A percentile compares a stretch with the other conserved stretches of the same genome.
phyloP scores from a whole-genome alignment of 169 alveolate species.

The Eimeria mitis region DNA sequence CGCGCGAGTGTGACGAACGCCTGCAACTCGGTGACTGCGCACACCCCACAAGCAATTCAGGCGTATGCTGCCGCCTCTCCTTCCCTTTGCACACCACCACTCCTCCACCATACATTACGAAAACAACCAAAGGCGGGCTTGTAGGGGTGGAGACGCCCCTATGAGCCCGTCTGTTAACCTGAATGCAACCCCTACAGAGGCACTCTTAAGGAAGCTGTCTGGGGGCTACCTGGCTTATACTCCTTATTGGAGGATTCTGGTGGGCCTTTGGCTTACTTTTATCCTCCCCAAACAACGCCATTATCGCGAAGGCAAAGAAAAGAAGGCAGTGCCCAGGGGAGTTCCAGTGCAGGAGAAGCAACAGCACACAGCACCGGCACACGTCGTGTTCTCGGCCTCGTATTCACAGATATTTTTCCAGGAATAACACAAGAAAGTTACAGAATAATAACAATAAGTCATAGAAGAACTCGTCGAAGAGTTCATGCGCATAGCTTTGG shows the following conservation, averaged over 20 bases:
- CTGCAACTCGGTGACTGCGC: conserved; percentile 87
- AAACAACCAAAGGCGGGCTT: not conserved
- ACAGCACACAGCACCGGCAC: conserved; percentile 5
- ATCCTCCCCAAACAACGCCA: conserved; percentile 49
- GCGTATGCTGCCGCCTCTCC: not conserved
- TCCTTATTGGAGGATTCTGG: not conserved
- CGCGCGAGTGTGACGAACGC: conserved; percentile 84
- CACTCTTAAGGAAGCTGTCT: not conserved
- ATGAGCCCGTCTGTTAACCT: not conserved
- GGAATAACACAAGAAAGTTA: not conserved
- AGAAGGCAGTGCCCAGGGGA: not conserved
- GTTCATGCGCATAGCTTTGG: not conserved
- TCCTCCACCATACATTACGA: not conserved
- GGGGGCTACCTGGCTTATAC: no score
- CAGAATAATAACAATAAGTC: not conserved
- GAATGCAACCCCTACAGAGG: no score
- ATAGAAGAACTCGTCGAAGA: not conserved
- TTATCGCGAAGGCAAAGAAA: not conserved
- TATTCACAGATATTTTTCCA: not conserved
- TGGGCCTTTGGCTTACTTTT: not conserved
- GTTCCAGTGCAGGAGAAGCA: not conserved
- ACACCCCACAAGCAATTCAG: not conserved
- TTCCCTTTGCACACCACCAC: not conserved
- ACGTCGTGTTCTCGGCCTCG: not conserved
- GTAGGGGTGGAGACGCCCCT: not conserved